These are phyloP conservation scores for Hemileccinum rubropunctum DNA, from an alignment of 768 basidiomycete genomes.

Conservation along the genomic window DNA sequence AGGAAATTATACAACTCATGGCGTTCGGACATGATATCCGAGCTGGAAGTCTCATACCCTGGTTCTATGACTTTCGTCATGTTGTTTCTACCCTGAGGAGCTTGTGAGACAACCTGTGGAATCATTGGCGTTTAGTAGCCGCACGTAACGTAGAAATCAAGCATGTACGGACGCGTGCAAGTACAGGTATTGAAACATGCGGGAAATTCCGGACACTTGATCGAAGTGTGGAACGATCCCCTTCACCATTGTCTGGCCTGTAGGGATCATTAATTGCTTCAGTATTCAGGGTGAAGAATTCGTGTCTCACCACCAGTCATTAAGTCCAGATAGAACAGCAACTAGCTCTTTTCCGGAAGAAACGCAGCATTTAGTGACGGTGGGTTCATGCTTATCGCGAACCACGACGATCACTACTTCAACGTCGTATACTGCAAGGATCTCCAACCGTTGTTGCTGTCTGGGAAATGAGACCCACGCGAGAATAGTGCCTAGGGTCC, in stretches of 20 bases:
- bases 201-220: conserved; percentile 42
- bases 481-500: conserved; percentile 38
- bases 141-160: background rate
- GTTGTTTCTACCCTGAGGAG: conserved; percentile 32
- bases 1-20: conserved; percentile 26
- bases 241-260: conserved; percentile 33
- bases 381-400: conserved; percentile 6
- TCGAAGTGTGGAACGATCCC: conserved; percentile 38
- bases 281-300: conserved; percentile 14
- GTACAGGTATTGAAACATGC: conserved; percentile 21
- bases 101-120: conserved; percentile 27
- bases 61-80: conserved; percentile 5
- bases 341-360: conserved; percentile 35
- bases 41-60: conserved; percentile 9
- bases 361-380: conserved; percentile 32
- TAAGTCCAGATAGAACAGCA: conserved; percentile 33
- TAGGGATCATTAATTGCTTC: conserved; percentile 15
- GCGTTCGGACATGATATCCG: conserved; percentile 21
- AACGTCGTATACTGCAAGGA: conserved; percentile 34
- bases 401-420: conserved; percentile 10
- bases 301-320: conserved; percentile 39
- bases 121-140: background rate
- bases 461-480: conserved; percentile 26
- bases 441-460: conserved; percentile 34
- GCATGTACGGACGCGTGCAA: conserved; percentile 26